Evolutionary conservation across 768 basidiomycete genomes (phyloP).

Genomic region (Crucibulum laeve): DNA sequence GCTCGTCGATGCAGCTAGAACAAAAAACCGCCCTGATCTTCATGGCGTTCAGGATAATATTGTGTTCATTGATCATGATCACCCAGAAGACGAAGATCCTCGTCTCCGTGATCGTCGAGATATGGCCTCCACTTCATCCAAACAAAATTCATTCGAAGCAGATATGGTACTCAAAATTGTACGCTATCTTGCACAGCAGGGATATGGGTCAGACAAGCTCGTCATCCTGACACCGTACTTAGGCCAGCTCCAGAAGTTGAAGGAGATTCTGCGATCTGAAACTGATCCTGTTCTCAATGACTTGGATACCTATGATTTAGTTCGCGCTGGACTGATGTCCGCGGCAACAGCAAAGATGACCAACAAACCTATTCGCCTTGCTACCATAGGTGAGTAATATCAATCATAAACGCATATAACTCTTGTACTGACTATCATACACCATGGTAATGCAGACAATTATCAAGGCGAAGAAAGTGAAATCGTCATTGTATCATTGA

Average conservation of each 20-base stretch:
- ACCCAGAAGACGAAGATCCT: constrained; percentile 46
- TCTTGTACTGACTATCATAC: not conserved
- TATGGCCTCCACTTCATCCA: constrained; percentile 44
- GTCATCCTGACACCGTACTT: constrained; percentile 70
- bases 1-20: constrained; percentile 49
- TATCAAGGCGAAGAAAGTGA: constrained; percentile 77
- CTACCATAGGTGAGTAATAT: constrained; percentile 53
- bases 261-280: constrained; percentile 35
- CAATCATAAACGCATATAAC: not conserved
- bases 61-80: constrained; percentile 54
- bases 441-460: constrained; percentile 42
- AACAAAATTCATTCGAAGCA: constrained; percentile 57
- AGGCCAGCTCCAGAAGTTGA: constrained; percentile 56
- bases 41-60: constrained; percentile 54
- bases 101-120: constrained; percentile 42
- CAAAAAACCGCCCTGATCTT: constrained; percentile 44
- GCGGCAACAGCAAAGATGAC: constrained; percentile 28
- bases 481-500: constrained; percentile 59
- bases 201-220: constrained; percentile 55
- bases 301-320: constrained; percentile 54
- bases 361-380: constrained; percentile 48
- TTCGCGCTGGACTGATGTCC: constrained; percentile 50
- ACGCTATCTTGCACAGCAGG: constrained; percentile 62
- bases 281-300: constrained; percentile 62
- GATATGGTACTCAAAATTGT: constrained; percentile 65